Base-by-base conservation (phyloP, 495 filamentous ascomycete species). In the Trichoderma reesei region DNA sequence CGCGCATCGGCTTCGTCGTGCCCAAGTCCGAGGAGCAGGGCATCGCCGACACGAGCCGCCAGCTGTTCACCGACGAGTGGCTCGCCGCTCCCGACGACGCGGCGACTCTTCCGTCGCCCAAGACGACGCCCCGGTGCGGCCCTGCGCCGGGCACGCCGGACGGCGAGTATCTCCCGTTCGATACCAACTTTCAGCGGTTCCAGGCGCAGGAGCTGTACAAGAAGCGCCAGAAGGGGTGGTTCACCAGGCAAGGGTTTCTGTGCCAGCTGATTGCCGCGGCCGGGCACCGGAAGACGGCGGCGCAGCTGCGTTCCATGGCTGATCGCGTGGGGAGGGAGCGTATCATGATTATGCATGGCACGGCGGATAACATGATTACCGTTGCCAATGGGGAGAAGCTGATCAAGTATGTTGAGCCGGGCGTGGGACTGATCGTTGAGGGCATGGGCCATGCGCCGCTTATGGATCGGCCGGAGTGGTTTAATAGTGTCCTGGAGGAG, bases 161-260 rank as follows among this genome's bases (percentile, higher is more conserved):
- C 60, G 74, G 72, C 8, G 61, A 62, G 0, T 79, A 80, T 59
- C 71, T 67, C 31, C 76, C 75, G 3, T 96, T 92, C 75, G 79
- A 80, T 3, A 91, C 79, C 62, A 92, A 91, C 70, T 89, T 84
- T 41, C 87, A 92, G 71, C 83, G 90, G 41, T 92, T 90, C 70
- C 84, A 86, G 0, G 90, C 91, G 6, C 84, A 88, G 61, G 88
- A 93, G 71, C 65, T 94, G 64, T 74, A 70, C 51, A 93, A 93
- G 72, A 80, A 87, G 10, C 70, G 72, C 31, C 76, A 89, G 61
- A 67, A 68, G 9, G 70, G 74, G 0, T 75, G 73, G 7, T 91
- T 88, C 67, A 82, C 81, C 0, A 77, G 80, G 56, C 80, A 79
- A 44, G 89, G 89, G 3, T 91, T 92, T 71, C 67, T 95, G 41